A percentile compares a stretch with the other conserved stretches of the same genome.
These are phyloP conservation scores for Aspergillus oerlinghausenensis DNA, from an alignment of 2,329 filamentous ascomycete genomes.

Conservation along the genomic window DNA sequence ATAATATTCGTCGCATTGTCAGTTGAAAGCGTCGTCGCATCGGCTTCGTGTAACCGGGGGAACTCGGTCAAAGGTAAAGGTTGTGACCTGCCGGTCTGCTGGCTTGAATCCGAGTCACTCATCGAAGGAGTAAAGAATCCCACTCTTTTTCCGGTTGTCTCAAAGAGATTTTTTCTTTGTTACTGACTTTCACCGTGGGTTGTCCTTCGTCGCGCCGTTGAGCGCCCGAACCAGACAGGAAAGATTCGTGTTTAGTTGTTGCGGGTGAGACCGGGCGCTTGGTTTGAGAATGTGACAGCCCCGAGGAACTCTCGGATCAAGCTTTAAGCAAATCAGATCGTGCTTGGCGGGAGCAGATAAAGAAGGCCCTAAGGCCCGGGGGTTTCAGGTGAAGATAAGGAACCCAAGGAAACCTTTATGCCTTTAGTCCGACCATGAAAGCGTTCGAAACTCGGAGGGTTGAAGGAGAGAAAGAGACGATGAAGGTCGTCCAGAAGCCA, in stretches of 20 bases:
- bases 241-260: conserved; percentile 1
- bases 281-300: not conserved
- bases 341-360: conserved; percentile 4
- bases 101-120: conserved; percentile 16
- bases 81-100: conserved; percentile 23
- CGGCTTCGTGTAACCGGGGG: conserved; percentile 16
- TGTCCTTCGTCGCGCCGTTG: conserved; percentile 6
- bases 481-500: not conserved
- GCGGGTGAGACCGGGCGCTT: conserved; percentile 11
- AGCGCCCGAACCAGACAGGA: not conserved
- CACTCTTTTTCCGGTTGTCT: not conserved
- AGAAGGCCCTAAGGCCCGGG: conserved; percentile 5
- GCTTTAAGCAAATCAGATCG: conserved; percentile 7
- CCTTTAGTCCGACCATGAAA: not conserved
- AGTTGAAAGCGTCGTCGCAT: conserved; percentile 11
- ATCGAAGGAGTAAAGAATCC: conserved; percentile 16
- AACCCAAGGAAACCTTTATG: not conserved
- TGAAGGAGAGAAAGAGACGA: not conserved
- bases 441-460: not conserved
- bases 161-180: not conserved
- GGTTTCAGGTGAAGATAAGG: not conserved
- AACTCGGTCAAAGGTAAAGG: conserved; percentile 13
- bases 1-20: conserved; percentile 15
- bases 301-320: conserved; percentile 10
- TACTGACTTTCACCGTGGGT: not conserved